Evolutionary conservation across 2,329 filamentous ascomycete genomes (phyloP), one percentile per base, ranked within the genome.

Genomic region (Teratosphaeria viscida): DNA sequence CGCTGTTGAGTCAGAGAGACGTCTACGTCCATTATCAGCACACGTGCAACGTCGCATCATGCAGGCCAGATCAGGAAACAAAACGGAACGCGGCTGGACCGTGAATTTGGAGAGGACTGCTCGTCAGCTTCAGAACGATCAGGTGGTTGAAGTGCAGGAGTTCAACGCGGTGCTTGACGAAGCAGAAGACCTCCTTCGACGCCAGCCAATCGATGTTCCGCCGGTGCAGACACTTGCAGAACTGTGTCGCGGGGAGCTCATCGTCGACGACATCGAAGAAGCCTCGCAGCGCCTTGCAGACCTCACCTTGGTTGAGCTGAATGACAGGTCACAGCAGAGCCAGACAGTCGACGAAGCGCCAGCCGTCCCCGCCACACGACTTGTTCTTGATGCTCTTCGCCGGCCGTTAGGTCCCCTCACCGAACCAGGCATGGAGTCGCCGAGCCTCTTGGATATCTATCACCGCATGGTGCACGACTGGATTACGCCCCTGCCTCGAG

Each of bases 261-360:
- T 43, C 7, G 55, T 65, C 16, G 43, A 35, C 52, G 65, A 67
- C 32, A 55, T 64, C 32, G 63, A 66, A 10, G 54, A 57, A 29
- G 62, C 57, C 19, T 52, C 61, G 12, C 55, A 60, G n/a, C 57
- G 60, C 14, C 61, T 64, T 27, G 32, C 57, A 19, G 52, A 62
- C 7, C 58, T 65, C 29, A 12, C 60, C 8, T 11, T 47, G 5
- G 29, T 55, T 11, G 43, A 54, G 7, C 6, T 16, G 3, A 37
- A 39, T 14, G 53, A n/a, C 6, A 52, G 19, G 10, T 19, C 19
- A 49, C 43, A 19, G 19, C 43, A n/a, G 2, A n/a, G 16, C 43
- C 43, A 49, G 2, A 11, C n/a, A 49, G 16, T 19, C 43, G 43
- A 49, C 43, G n/a, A 49, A n/a, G n/a, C 43, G 10, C 43, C 43